Evolutionary conservation across 2,329 filamentous ascomycete species (phyloP).

Genomic region (Fusarium albidum): DNA sequence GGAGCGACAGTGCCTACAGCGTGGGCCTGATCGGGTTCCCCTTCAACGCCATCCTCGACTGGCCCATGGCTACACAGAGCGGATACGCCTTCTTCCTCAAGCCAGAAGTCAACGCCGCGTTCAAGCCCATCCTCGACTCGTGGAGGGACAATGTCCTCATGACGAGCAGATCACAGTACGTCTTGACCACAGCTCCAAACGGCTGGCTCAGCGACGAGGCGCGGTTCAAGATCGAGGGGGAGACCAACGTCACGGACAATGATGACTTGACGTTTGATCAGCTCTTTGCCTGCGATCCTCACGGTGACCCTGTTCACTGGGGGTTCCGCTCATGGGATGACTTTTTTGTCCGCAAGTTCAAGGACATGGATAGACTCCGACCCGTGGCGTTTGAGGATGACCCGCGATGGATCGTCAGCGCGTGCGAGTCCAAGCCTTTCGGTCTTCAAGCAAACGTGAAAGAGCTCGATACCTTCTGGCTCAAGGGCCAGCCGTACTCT

Average conservation of each 20-base stretch:
- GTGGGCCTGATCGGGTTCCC: constrained; percentile 11
- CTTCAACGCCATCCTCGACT: constrained; percentile 12
- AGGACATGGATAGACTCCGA: neutral
- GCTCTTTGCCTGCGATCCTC: constrained; percentile 12
- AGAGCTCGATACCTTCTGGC: constrained; percentile 68
- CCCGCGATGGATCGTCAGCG: constrained; percentile 7
- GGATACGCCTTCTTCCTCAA: constrained; percentile 24
- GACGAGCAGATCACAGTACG: neutral
- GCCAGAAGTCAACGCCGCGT: neutral
- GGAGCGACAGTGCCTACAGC: constrained; percentile 10
- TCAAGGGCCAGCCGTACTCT: constrained; percentile 72
- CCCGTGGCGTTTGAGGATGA: constrained; percentile 3
- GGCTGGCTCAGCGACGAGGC: constrained; percentile 9
- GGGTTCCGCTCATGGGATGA: constrained; percentile 16
- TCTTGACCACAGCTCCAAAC: neutral
- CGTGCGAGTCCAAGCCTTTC: constrained; percentile 62
- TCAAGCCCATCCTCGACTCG: neutral
- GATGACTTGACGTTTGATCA: neutral
- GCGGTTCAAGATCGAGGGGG: neutral
- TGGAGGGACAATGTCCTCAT: constrained; percentile 14
- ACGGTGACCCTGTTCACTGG: neutral
- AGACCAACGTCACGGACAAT: constrained; percentile 6
- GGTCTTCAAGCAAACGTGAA: constrained; percentile 56
- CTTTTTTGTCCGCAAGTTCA: constrained; percentile 15
- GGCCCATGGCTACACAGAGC: constrained; percentile 20